Conservation (phyloP, 305 asterid genomes). For the Fraxinus latifolia region DNA sequence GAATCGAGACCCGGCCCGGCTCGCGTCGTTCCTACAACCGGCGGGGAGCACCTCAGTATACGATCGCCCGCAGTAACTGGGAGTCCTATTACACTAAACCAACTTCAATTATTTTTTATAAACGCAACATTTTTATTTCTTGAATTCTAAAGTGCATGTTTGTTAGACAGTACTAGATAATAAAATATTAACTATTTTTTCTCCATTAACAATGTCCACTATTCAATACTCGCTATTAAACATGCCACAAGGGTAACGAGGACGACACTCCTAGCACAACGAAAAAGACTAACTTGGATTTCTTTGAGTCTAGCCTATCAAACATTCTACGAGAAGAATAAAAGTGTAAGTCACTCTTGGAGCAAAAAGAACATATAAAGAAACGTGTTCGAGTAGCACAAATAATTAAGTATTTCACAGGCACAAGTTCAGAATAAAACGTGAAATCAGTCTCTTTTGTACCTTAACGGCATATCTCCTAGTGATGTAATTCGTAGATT, state of each 20-base stretch:
- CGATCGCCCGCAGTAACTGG: no score
- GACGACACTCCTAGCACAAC: background rate
- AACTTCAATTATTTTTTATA: no score
- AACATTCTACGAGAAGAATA: background rate
- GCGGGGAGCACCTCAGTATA: no score
- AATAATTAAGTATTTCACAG: slow-evolving; percentile 1
- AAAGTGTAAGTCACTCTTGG: background rate
- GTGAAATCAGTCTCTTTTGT: slow-evolving; percentile 9
- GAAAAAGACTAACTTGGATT: background rate
- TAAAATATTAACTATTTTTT: background rate
- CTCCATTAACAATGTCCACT: background rate
- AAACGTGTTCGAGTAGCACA: background rate
- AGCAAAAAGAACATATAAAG: background rate
- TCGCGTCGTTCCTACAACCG: no score
- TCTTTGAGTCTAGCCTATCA: background rate
- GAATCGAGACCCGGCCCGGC: no score
- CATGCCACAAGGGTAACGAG: no score
- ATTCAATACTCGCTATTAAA: background rate
- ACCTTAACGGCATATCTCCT: slow-evolving; percentile 85
- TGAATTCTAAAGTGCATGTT: background rate
- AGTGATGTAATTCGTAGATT: slow-evolving; percentile 79
- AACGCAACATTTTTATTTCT: background rate
- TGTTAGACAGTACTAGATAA: background rate
- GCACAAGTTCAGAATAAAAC: background rate
- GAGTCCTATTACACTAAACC: background rate